Conservation (phyloP, 768 basidiomycete genomes). For the Rubroboletus satanas region DNA sequence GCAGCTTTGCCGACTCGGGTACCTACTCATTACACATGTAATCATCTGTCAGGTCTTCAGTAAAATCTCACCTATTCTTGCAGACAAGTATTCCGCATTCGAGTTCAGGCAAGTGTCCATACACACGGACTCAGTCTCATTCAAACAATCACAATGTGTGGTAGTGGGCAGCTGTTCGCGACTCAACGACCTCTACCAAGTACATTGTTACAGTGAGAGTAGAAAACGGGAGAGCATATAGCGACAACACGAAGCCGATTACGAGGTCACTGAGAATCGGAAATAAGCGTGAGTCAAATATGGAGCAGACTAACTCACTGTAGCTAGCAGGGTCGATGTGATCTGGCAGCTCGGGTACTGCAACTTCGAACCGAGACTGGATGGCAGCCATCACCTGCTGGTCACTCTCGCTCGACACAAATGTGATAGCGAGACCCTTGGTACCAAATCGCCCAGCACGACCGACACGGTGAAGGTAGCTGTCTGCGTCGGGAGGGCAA, state of each 20-base stretch:
- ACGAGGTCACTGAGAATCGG: constrained; percentile 41
- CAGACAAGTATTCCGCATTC: background rate
- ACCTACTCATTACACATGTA: too few relatives aligned
- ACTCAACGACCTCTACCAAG: constrained; percentile 9
- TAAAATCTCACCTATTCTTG: background rate
- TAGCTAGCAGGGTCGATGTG: constrained; percentile 93
- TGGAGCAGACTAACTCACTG: constrained; percentile 54
- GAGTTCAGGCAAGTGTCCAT: background rate
- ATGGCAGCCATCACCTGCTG: constrained; percentile 93
- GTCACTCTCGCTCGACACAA: constrained; percentile 89
- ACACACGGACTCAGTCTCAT: background rate
- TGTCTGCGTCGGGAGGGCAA: constrained; percentile 94
- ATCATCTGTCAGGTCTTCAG: background rate
- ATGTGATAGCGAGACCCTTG: constrained; percentile 97
- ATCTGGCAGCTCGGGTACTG: constrained; percentile 91
- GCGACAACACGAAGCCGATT: constrained; percentile 25
- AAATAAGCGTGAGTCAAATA: background rate
- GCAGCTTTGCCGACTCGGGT: too few relatives aligned
- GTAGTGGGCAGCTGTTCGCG: background rate
- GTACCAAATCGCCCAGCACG: constrained; percentile 99
- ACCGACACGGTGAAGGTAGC: constrained; percentile 97
- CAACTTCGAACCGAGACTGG: constrained; percentile 96
- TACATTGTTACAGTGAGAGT: constrained; percentile 24
- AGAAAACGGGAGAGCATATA: constrained; percentile 6
- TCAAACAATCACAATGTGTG: constrained; percentile 6